A percentile compares a stretch with the other conserved stretches of the same genome.
Conservation (phyloP, 805 yeast species). For the Yarrowia sp. region DNA sequence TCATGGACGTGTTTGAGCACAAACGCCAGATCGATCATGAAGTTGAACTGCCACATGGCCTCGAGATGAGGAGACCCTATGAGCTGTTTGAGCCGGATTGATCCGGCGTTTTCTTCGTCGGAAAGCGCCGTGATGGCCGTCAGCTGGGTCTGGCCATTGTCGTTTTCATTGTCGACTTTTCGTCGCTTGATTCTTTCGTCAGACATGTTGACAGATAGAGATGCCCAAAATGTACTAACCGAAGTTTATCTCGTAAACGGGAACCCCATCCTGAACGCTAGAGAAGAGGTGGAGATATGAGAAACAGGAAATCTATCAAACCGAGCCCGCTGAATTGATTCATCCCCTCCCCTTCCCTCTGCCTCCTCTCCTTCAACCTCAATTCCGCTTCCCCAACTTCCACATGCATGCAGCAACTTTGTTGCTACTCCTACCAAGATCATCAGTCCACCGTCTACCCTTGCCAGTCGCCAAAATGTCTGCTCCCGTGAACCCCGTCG, state of each 20-base stretch:
- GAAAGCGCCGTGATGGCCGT: constrained; percentile 1
- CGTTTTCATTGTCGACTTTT: neutral
- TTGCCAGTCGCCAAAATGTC: neutral
- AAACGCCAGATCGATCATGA: constrained; percentile 45
- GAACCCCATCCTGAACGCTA: neutral
- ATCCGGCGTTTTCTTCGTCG: constrained; percentile 41
- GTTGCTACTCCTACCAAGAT: constrained; percentile 1
- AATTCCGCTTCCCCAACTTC: too few species aligned
- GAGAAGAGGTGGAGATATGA: neutral
- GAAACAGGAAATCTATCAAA: neutral
- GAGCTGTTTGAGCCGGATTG: constrained; percentile 43
- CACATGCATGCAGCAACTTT: constrained; percentile 8
- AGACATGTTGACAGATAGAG: neutral
- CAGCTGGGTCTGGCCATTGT: neutral
- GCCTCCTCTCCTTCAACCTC: too few species aligned
- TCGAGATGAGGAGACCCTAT: constrained; percentile 43
- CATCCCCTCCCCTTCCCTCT: too few species aligned
- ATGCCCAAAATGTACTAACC: neutral
- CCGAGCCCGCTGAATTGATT: too few species aligned
- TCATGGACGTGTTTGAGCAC: constrained; percentile 44
- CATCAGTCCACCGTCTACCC: neutral
- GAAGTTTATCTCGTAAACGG: neutral
- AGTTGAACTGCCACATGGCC: constrained; percentile 50
- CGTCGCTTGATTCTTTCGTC: constrained; percentile 1
- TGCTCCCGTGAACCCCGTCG: neutral